Evolutionary conservation across 345 rosid species (phyloP), one percentile per base, ranked within the genome.

Genomic region (Brassica cretica): DNA sequence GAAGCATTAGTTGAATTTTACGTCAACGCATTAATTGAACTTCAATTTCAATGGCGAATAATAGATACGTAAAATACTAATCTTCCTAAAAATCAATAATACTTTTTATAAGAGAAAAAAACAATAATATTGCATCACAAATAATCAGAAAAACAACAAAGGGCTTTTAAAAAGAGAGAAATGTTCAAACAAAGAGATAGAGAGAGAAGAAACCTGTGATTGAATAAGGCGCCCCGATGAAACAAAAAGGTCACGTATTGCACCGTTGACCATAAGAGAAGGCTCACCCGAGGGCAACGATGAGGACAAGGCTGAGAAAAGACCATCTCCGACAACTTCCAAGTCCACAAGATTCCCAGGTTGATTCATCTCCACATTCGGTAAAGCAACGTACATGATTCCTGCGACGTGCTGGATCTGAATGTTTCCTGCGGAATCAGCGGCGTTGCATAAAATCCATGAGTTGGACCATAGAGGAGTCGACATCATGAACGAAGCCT

Each of bases 401-500:
- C 46, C 63, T 4, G 92, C 88, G 6, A 71, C 35, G 32, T 16
- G 84, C 0, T 83, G 72, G 6, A 68, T 64, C 33, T 81, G 41
- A 56, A 86, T 87, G 68, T 70, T 37, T 10, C 74, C 25, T 0
- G 81, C 63, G 5, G 64, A 39, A 0, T 8, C 60, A 0, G 79
- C 63, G 0, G 44, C 44, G 64, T 68, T 55, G 88, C 97, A 91
- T 1, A 83, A 68, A 19, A 73, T 67, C 98, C 97, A 94, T 9
- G 98, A 80, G 15, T 84, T 83, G 16, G 81, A 55, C 5, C 88
- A 73, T 63, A 94, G 6, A 0, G 88, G 86, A 9, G 91, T 92
- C 5, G 98, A 86, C 10, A 87, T 84, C 59, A 94, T 15, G 73
- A 86, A 83, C 21, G 33, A 78, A 6, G 97, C 97, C 69, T 85